These are phyloP conservation scores for Citrus unshiu DNA, from an alignment of 345 rosid genomes.

Conservation along the genomic window DNA sequence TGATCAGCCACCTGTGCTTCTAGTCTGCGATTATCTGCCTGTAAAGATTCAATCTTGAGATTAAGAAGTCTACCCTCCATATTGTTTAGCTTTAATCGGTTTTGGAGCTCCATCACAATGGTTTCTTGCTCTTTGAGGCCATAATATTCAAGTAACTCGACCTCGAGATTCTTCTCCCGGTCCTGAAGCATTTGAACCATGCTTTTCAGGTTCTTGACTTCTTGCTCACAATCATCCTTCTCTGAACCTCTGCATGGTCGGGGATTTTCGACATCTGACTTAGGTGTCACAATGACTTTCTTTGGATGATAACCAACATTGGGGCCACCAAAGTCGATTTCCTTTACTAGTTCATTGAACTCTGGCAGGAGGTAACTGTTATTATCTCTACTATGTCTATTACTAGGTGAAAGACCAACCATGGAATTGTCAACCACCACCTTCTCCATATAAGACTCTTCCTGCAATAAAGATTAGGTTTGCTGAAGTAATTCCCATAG, in stretches of 20 bases:
- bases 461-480: slow-evolving; percentile 23
- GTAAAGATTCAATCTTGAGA: slow-evolving; percentile 70
- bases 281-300: slow-evolving; percentile 32
- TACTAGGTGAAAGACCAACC: slow-evolving; percentile 36
- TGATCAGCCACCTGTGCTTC: slow-evolving; percentile 55
- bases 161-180: slow-evolving; percentile 74
- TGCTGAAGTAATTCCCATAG: not conserved
- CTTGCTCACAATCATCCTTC: slow-evolving; percentile 51
- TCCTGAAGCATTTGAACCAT: slow-evolving; percentile 57
- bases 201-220: slow-evolving; percentile 54
- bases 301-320: slow-evolving; percentile 20
- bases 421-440: slow-evolving; percentile 23
- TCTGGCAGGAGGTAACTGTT: slow-evolving; percentile 57
- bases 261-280: slow-evolving; percentile 38
- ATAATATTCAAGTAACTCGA: slow-evolving; percentile 69
- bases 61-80: slow-evolving; percentile 69
- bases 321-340: slow-evolving; percentile 29
- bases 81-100: slow-evolving; percentile 64
- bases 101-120: slow-evolving; percentile 69
- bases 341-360: slow-evolving; percentile 47
- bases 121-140: slow-evolving; percentile 84
- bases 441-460: slow-evolving; percentile 20
- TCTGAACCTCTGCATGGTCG: slow-evolving; percentile 36
- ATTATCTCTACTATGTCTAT: slow-evolving; percentile 27
- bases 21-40: slow-evolving; percentile 60